Evolutionary conservation across 78 protist genomes (phyloP).

Genomic region (Chrysochromulina parva): DNA sequence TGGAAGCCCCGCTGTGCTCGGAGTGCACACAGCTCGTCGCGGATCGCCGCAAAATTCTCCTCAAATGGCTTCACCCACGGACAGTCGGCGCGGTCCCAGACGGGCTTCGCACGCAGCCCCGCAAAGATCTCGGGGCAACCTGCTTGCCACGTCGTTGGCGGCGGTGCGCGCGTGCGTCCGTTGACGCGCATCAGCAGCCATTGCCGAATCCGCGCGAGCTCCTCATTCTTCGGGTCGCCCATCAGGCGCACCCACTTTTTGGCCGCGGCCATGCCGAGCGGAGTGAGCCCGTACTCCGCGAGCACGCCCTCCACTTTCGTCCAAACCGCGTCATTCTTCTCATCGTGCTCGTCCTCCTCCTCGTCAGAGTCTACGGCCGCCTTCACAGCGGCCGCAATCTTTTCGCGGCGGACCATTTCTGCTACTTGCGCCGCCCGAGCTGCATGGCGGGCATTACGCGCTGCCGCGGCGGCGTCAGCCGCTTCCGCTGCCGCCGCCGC

Average conservation of each 20-base stretch:
- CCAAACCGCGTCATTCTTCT: neutral
- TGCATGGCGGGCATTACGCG: no score
- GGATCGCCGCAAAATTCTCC: neutral
- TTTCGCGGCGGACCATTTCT: no score
- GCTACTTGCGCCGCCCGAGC: no score
- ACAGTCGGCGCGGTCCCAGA: neutral
- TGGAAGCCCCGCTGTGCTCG: neutral
- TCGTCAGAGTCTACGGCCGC: neutral
- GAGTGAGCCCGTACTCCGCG: neutral
- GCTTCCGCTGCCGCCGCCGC: no score
- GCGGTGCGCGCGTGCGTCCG: neutral
- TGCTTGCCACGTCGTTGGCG: neutral
- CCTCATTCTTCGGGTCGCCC: neutral
- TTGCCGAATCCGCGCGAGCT: neutral
- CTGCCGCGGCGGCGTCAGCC: no score
- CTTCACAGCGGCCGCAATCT: no score
- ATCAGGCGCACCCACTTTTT: conserved; percentile 20
- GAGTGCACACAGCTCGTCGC: conserved; percentile 14
- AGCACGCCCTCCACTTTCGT: neutral
- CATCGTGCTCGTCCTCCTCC: neutral
- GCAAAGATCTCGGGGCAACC: conserved; percentile 42
- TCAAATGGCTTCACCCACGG: conserved; percentile 2
- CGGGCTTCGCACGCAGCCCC: conserved; percentile 36
- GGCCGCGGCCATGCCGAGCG: conserved; percentile 22
- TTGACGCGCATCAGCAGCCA: neutral